Evolutionary conservation across 2,329 filamentous ascomycete genomes (phyloP), one percentile per base, ranked within the genome.

Genomic region (Pyrenochaeta sp.): DNA sequence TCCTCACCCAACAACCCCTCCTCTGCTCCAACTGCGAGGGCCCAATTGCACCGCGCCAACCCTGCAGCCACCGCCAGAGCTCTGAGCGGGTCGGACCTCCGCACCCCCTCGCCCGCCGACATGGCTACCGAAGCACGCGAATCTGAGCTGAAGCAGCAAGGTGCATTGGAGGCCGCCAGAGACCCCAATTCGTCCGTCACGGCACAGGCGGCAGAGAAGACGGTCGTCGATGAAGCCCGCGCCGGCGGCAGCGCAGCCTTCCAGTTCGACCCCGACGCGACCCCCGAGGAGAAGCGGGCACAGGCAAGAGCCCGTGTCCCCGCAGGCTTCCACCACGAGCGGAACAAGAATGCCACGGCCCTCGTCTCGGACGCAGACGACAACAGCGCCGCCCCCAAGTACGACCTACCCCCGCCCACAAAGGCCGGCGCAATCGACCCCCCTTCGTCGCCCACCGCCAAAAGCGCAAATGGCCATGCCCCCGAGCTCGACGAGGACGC

Each of bases 191-290:
- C 83, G 72, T 79, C 77, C 39, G 84, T 92, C 60, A 85, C 86
- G 0, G 82, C 91, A 41, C 85, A 90, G 35, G 87, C 88, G 60
- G 90, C 90, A 29, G 85, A 96, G 77, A 82, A 85, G 63, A 85
- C 85, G 66, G 83, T 97, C 43, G 83, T 96, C 21, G 82, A 90
- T 48, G 88, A 96, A 75, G 91, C 91, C 63, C 86, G 83, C 69
- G 89, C 90, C 67, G 91, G 89, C 11, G 95, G 95, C 36, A 86
- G 90, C 20, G 80, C 88, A 27, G 93, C 92, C 60, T 95, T 90
- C 73, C 85, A 88, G 58, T 99, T 98, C 78, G 85, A 99, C 72
- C 92, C 95, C 0, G 79, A 97, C 80, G 93, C 92, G 36, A 88
- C 83, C 37, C 84, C 89, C 0, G 91, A 92, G 73, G 84, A 96